These are phyloP conservation scores for Globisporangium takayamanum DNA, from an alignment of 352 stramenopile species.

Conservation along the genomic window DNA sequence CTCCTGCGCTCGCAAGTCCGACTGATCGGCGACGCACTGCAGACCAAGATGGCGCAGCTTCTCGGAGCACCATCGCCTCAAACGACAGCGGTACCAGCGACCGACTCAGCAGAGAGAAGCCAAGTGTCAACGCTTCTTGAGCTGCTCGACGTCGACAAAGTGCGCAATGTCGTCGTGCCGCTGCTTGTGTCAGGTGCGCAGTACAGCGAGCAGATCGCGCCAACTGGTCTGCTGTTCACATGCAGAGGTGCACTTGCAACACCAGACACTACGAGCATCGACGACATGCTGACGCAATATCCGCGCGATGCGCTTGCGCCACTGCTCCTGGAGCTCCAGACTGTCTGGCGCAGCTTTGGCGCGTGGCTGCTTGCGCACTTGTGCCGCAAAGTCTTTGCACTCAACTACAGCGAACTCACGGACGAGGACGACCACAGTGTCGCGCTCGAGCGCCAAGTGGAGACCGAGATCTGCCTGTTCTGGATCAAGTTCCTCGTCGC, in stretches of 20 bases:
- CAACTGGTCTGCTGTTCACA: constrained; percentile 42
- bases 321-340: constrained; percentile 49
- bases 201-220: constrained; percentile 37
- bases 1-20: constrained; percentile 43
- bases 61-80: constrained; percentile 1
- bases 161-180: constrained; percentile 54
- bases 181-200: constrained; percentile 57
- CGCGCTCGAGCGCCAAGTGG: constrained; percentile 5
- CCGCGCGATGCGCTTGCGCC: constrained; percentile 28
- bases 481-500: constrained; percentile 63
- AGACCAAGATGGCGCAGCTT: constrained; percentile 18
- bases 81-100: background rate
- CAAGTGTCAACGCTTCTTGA: constrained; percentile 1
- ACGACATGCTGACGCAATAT: constrained; percentile 15
- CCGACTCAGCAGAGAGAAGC: background rate
- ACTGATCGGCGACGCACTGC: constrained; percentile 30
- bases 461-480: constrained; percentile 32
- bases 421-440: constrained; percentile 3
- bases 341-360: constrained; percentile 39
- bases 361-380: constrained; percentile 45
- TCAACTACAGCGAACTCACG: background rate
- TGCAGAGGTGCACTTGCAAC: background rate
- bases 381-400: constrained; percentile 38
- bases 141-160: constrained; percentile 35
- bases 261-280: background rate